Conservation (phyloP, 139 green algal genomes). For the Chlorella sp. region DNA sequence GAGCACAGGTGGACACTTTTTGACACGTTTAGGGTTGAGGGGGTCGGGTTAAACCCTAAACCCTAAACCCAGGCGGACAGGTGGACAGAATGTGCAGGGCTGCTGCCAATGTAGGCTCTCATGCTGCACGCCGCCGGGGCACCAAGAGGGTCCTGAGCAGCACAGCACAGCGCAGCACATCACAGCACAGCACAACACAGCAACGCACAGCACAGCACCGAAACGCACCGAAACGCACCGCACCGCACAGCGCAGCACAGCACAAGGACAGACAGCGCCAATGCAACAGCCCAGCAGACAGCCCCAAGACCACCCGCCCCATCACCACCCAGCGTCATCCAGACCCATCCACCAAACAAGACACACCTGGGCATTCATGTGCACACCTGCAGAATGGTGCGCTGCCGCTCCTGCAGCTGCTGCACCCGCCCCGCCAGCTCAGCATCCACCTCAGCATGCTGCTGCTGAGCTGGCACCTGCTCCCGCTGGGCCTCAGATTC, state of each 20-base stretch:
- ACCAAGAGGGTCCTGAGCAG: background rate
- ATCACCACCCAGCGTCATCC: background rate
- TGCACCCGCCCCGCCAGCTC: background rate
- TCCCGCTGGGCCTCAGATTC: background rate
- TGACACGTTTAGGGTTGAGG: too few species aligned
- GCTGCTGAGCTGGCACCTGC: background rate
- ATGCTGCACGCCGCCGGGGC: background rate
- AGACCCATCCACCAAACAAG: too few species aligned
- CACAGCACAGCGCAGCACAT: background rate
- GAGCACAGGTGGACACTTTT: background rate
- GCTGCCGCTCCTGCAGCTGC: slow-evolving; percentile 20
- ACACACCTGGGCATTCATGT: too few species aligned
- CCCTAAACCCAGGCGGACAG: background rate
- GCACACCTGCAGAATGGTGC: background rate
- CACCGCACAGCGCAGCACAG: background rate
- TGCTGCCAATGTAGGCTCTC: background rate
- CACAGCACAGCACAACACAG: background rate
- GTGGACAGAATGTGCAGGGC: background rate
- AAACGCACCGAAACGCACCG: too few species aligned
- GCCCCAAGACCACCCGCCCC: too few species aligned
- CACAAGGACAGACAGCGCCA: background rate
- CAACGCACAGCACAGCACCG: too few species aligned
- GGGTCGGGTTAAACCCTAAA: too few species aligned
- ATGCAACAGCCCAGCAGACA: background rate
- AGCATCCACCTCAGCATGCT: background rate